These are phyloP conservation scores for Metschnikowia koreensis DNA, from an alignment of 805 yeast species.

Conservation along the genomic window DNA sequence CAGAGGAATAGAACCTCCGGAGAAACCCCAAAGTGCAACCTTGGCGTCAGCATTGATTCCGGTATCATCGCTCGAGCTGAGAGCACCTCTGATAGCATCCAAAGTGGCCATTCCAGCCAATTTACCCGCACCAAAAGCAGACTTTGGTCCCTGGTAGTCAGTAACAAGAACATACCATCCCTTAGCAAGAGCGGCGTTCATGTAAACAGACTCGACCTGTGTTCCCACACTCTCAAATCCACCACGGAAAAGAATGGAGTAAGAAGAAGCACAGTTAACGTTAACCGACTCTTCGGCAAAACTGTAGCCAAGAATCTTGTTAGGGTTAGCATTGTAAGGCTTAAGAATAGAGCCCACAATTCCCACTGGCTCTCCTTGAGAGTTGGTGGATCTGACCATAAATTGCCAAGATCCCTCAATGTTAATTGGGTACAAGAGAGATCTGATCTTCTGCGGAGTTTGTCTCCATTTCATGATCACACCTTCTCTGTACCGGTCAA, in stretches of 20 bases:
- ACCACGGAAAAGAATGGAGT: constrained; percentile 18
- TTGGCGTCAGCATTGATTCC: constrained; percentile 22
- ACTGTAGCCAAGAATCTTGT: constrained; percentile 22
- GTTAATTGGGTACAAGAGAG: constrained; percentile 11
- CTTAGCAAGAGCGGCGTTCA: constrained; percentile 17
- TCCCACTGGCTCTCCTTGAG: constrained; percentile 21
- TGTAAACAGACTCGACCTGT: constrained; percentile 18
- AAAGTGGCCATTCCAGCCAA: constrained; percentile 32
- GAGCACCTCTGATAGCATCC: constrained; percentile 30
- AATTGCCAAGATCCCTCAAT: constrained; percentile 23
- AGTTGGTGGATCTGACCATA: constrained; percentile 23
- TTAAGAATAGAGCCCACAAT: constrained; percentile 22
- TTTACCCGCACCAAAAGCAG: constrained; percentile 31
- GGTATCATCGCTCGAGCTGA: constrained; percentile 19
- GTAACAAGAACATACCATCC: constrained; percentile 37
- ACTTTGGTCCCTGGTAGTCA: constrained; percentile 35
- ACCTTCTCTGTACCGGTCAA: constrained; percentile 7
- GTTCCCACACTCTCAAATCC: constrained; percentile 13
- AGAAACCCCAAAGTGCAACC: constrained; percentile 34
- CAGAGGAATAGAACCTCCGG: constrained; percentile 39
- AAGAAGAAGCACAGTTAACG: constrained; percentile 23
- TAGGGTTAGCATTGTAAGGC: constrained; percentile 25
- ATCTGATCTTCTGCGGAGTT: constrained; percentile 10
- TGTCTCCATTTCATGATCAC: constrained; percentile 9
- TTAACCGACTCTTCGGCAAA: constrained; percentile 22